Percentiles rank a stretch among this genome's conserved stretches.
Conservation (phyloP, 352 stramenopile species). For the Pythium grandisporangium region DNA sequence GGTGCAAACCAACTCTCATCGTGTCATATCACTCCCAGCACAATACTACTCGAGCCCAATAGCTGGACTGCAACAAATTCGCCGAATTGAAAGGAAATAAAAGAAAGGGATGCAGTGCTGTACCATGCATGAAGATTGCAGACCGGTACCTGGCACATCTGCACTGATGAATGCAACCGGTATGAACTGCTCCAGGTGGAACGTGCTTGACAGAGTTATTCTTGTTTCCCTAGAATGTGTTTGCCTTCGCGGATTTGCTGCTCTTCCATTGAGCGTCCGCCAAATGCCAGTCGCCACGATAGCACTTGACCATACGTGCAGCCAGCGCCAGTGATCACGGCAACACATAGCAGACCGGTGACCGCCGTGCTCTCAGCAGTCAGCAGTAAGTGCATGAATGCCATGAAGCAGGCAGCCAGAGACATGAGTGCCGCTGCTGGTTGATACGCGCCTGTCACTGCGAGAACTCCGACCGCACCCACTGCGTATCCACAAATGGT, state of each 20-base stretch:
- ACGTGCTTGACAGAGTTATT: conserved; percentile 16
- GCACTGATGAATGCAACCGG: too few relatives aligned
- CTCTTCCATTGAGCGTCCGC: conserved; percentile 18
- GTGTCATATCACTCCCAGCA: too few relatives aligned
- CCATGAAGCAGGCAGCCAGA: conserved; percentile 1
- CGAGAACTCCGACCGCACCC: conserved; percentile 26
- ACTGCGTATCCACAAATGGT: conserved; percentile 47
- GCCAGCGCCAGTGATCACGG: conserved; percentile 24
- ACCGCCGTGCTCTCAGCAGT: conserved; percentile 16
- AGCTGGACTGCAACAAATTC: too few relatives aligned
- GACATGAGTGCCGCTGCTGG: conserved; percentile 10
- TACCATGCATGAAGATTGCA: too few relatives aligned
- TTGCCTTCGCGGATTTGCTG: conserved; percentile 10
- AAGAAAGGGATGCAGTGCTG: too few relatives aligned
- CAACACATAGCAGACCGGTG: conserved; percentile 21
- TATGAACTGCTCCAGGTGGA: too few relatives aligned
- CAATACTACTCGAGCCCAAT: too few relatives aligned
- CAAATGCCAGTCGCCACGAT: conserved; percentile 43
- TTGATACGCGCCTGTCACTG: conserved; percentile 21
- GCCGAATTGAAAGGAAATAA: too few relatives aligned
- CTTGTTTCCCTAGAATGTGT: conserved; percentile 17
- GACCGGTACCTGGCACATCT: too few relatives aligned
- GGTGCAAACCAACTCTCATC: too few relatives aligned
- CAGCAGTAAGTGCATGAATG: conserved; percentile 7
- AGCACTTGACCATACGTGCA: conserved; percentile 52